phyloP scores from a whole-genome alignment of 2,329 filamentous ascomycete genomes.

The Pseudogymnoascus sp. region DNA sequence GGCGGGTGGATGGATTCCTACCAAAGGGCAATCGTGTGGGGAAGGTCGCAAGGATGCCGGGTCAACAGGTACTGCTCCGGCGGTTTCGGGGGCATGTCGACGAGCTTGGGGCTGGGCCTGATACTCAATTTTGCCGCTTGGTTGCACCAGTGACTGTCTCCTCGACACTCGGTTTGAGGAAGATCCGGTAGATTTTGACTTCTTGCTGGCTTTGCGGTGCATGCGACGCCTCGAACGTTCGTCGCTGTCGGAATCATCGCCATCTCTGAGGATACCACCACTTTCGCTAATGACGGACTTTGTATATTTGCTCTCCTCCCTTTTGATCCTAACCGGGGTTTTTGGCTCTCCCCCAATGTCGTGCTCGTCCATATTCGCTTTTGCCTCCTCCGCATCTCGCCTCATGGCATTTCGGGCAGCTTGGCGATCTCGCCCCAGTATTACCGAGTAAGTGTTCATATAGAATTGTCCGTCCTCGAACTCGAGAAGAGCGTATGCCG shows the following conservation, averaged over 20 bases:
- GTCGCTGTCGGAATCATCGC: conserved; percentile 52
- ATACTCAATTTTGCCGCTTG: conserved; percentile 31
- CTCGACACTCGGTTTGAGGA: conserved; percentile 29
- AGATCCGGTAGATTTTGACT: conserved; percentile 40
- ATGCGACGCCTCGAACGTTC: conserved; percentile 36
- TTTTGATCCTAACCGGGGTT: conserved; percentile 42
- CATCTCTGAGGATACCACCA: conserved; percentile 59
- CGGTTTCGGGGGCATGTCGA: conserved; percentile 49
- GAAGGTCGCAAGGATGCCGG: conserved; percentile 52
- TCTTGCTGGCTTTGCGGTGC: conserved; percentile 33
- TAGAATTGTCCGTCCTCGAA: conserved; percentile 72
- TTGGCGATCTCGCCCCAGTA: conserved; percentile 64
- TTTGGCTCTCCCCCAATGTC: conserved; percentile 39
- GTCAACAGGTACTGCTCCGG: conserved; percentile 51
- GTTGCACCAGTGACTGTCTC: conserved; percentile 25
- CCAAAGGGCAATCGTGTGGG: conserved; percentile 53
- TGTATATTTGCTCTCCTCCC: conserved; percentile 31
- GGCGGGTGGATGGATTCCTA: conserved; percentile 65
- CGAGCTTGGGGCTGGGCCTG: conserved; percentile 39
- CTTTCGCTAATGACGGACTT: conserved; percentile 62
- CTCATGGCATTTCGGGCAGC: conserved; percentile 44
- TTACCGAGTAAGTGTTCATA: conserved; percentile 66
- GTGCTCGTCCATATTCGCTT: conserved; percentile 40
- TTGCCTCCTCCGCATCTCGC: conserved; percentile 40
- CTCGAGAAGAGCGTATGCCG: conserved; percentile 50